A percentile compares a stretch with the other conserved stretches of the same genome.
Evolutionary conservation across 257 asterid species (phyloP).

Genomic region (Solanum infundibuliforme): DNA sequence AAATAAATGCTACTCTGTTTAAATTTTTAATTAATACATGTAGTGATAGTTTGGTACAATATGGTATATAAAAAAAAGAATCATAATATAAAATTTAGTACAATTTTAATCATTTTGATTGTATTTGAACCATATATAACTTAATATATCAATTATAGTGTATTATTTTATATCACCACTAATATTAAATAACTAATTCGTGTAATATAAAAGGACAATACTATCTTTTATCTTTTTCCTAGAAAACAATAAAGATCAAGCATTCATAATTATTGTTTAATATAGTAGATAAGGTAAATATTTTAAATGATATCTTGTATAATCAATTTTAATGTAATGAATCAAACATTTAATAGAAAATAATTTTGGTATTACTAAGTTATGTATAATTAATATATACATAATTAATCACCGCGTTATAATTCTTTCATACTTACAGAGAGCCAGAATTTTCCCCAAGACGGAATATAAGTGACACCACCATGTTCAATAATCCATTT

Average conservation of each 20-base stretch:
- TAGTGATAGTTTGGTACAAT: not conserved
- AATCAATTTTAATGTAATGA: not conserved
- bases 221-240: not conserved
- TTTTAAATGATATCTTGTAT: not conserved
- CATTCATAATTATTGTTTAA: not conserved
- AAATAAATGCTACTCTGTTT: not conserved
- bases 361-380: not conserved
- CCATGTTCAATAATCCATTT: conserved; percentile 68
- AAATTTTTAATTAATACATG: not conserved
- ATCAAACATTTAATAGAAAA: not conserved
- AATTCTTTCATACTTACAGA: conserved; percentile 17
- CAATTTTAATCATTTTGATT: too few species aligned
- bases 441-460: conserved; percentile 72
- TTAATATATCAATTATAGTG: too few species aligned
- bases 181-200: not conserved
- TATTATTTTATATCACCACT: not conserved
- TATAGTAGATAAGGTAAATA: not conserved
- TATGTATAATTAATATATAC: fast-evolving
- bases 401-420: fast-evolving
- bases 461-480: conserved; percentile 50
- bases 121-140: too few species aligned
- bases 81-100: not conserved
- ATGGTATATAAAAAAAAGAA: not conserved
- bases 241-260: not conserved
- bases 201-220: not conserved